Conservation (phyloP, 768 basidiomycete genomes). For the Boletus reticuloceps region DNA sequence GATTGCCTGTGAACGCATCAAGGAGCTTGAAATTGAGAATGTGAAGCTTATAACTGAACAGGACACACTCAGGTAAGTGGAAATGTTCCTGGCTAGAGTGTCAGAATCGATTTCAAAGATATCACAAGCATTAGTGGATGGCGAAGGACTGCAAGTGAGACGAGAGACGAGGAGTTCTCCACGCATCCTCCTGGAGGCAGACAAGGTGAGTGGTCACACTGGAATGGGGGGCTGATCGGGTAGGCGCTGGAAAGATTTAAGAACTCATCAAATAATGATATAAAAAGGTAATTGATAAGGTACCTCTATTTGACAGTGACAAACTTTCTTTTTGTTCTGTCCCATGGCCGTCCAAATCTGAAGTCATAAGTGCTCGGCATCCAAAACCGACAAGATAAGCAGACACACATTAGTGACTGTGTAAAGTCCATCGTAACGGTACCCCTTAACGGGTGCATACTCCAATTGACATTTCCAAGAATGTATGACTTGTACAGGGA, state of each 20-base stretch:
- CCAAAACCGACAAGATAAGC: not conserved
- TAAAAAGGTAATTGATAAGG: not conserved
- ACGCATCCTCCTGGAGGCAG: no score
- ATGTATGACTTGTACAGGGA: constrained; percentile 28
- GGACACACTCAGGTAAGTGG: no score
- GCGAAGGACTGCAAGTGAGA: no score
- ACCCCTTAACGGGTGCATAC: constrained; percentile 25
- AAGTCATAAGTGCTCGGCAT: not conserved
- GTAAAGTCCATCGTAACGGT: constrained; percentile 33
- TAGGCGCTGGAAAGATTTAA: constrained; percentile 18
- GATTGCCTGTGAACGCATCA: no score
- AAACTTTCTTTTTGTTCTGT: constrained; percentile 9
- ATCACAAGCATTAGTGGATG: no score
- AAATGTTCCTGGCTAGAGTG: no score
- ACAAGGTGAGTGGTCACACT: not conserved
- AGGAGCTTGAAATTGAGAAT: no score
- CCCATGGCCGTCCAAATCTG: constrained; percentile 25
- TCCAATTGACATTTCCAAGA: constrained; percentile 17
- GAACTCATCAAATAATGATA: not conserved
- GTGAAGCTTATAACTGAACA: no score
- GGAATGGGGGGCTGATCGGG: constrained; percentile 26
- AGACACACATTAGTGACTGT: constrained; percentile 20
- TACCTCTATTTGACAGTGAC: constrained; percentile 29
- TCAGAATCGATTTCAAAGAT: no score
- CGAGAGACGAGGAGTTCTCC: no score